A percentile compares a stretch with the other conserved stretches of the same genome.
Evolutionary conservation across 2,329 filamentous ascomycete genomes (phyloP).

Genomic region (Trichoderma sp.): DNA sequence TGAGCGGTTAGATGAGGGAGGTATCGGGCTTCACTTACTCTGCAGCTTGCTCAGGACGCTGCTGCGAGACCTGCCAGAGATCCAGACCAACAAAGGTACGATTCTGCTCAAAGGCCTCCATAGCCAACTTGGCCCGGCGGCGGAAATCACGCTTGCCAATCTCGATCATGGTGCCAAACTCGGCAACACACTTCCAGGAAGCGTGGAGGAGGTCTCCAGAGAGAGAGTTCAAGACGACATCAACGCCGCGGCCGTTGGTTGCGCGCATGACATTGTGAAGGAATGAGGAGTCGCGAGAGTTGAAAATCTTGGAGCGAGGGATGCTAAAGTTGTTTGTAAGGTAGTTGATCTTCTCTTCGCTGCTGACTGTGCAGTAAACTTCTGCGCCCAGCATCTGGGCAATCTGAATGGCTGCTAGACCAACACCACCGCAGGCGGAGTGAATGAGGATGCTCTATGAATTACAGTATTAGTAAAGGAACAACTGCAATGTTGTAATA

Average conservation of each 20-base stretch:
- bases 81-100: conserved; percentile 45
- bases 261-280: conserved; percentile 31
- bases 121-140: neutral
- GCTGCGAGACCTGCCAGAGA: conserved; percentile 25
- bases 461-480: conserved; percentile 13
- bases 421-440: conserved; percentile 39
- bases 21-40: neutral
- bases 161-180: neutral
- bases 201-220: neutral
- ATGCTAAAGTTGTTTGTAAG: conserved; percentile 39
- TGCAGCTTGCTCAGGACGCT: conserved; percentile 19
- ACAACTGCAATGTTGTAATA: neutral
- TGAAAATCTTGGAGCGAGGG: conserved; percentile 38
- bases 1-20: neutral
- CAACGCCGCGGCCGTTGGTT: conserved; percentile 29
- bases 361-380: conserved; percentile 39
- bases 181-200: neutral
- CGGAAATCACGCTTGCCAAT: conserved; percentile 32
- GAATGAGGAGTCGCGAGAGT: conserved; percentile 39
- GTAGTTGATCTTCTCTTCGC: conserved; percentile 39
- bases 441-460: conserved; percentile 40
- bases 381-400: conserved; percentile 37
- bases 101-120: conserved; percentile 43
- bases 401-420: conserved; percentile 38
- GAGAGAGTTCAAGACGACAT: neutral